phyloP scores from a whole-genome alignment of 1,284 basidiomycete species.

The Xerocomus nothofagi region DNA sequence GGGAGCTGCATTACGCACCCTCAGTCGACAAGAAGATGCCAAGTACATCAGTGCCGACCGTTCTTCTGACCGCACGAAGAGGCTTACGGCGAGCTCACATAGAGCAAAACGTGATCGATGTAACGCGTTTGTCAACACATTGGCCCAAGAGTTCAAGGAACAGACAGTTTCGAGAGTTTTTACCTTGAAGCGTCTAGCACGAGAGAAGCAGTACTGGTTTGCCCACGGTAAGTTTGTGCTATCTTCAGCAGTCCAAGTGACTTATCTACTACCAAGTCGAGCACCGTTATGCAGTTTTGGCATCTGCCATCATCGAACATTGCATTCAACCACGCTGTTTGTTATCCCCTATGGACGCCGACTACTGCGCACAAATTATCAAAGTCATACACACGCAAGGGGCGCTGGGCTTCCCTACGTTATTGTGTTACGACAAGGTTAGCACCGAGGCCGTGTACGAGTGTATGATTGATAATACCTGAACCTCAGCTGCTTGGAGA shows the following conservation, averaged over 20 bases:
- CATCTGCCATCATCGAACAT: constrained; percentile 76
- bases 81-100: constrained; percentile 55
- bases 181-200: constrained; percentile 72
- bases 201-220: constrained; percentile 92
- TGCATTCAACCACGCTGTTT: constrained; percentile 92
- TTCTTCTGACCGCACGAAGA: constrained; percentile 58
- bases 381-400: constrained; percentile 84
- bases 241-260: constrained; percentile 1
- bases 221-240: constrained; percentile 53
- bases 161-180: constrained; percentile 71
- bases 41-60: constrained; percentile 61
- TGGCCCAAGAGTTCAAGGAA: constrained; percentile 73
- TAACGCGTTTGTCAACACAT: constrained; percentile 51
- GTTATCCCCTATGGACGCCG: constrained; percentile 93
- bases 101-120: constrained; percentile 62
- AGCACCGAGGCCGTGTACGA: constrained; percentile 10
- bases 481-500: constrained; percentile 71
- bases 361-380: constrained; percentile 91
- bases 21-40: constrained; percentile 63
- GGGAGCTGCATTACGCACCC: constrained; percentile 51
- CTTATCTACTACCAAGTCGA: constrained; percentile 35
- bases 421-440: constrained; percentile 86
- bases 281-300: constrained; percentile 52
- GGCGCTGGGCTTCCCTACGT: constrained; percentile 84
- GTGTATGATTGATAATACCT: constrained; percentile 10